These are phyloP conservation scores for Gleditsia sinensis DNA, from an alignment of 306 rosid genomes.

Conservation along the genomic window DNA sequence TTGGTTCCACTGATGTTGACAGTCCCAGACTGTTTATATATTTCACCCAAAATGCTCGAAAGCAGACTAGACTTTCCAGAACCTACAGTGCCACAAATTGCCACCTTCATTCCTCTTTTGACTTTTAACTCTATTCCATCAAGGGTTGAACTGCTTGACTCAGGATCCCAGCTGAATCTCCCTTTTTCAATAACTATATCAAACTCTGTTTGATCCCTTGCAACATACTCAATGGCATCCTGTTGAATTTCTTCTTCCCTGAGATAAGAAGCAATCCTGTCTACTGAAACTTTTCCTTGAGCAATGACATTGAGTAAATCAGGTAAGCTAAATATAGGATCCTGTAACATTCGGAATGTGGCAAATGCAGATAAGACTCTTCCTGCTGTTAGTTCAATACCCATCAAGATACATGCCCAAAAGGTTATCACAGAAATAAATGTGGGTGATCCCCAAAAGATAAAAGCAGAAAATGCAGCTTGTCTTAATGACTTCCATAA, in stretches of 20 bases:
- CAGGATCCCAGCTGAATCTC: conserved; percentile 84
- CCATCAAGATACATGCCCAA: conserved; percentile 72
- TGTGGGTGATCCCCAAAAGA: conserved; percentile 93
- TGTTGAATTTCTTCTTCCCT: conserved; percentile 79
- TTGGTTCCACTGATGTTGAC: conserved; percentile 87
- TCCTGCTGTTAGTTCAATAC: conserved; percentile 87
- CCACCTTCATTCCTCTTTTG: conserved; percentile 94
- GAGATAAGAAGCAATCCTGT: conserved; percentile 76
- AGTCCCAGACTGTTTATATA: conserved; percentile 69
- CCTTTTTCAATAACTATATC: conserved; percentile 69
- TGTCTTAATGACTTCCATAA: conserved; percentile 68
- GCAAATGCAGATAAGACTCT: conserved; percentile 90
- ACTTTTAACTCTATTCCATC: conserved; percentile 67
- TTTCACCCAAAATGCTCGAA: conserved; percentile 75
- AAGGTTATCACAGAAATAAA: conserved; percentile 84
- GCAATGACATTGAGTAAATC: conserved; percentile 83
- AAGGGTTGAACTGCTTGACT: conserved; percentile 57
- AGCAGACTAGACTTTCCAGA: conserved; percentile 92
- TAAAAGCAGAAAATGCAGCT: conserved; percentile 54
- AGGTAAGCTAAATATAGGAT: conserved; percentile 85
- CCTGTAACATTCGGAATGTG: conserved; percentile 89
- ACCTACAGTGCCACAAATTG: conserved; percentile 93
- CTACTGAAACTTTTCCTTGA: conserved; percentile 90
- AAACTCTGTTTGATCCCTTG: conserved; percentile 60
- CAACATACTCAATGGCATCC: conserved; percentile 60